Conservation (phyloP, 495 filamentous ascomycete species). For the Penicillium herquei region DNA sequence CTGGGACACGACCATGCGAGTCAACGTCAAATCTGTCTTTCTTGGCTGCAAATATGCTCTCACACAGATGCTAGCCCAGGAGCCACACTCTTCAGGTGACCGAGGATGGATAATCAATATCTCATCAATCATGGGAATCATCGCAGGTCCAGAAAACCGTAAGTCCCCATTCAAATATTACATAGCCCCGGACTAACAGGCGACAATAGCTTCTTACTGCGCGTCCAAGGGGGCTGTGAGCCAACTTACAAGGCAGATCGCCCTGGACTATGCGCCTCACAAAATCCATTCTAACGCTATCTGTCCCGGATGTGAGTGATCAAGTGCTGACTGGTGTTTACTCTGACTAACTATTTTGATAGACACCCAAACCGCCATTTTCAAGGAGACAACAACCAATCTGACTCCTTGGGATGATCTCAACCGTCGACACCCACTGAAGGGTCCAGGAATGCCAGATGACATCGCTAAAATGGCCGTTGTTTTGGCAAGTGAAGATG, state of each 20-base stretch:
- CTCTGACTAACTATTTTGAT: slow-evolving; percentile 3
- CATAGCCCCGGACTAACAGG: not conserved
- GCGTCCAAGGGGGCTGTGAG: slow-evolving; percentile 54
- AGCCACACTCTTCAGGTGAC: slow-evolving; percentile 39
- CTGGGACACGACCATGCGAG: slow-evolving; percentile 44
- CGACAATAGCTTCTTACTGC: slow-evolving; percentile 41
- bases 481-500: slow-evolving; percentile 52
- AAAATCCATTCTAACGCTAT: slow-evolving; percentile 56
- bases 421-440: slow-evolving; percentile 35
- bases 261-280: slow-evolving; percentile 50
- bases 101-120: slow-evolving; percentile 59
- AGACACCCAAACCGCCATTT: slow-evolving; percentile 34
- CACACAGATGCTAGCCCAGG: slow-evolving; percentile 53
- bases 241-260: slow-evolving; percentile 47
- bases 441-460: slow-evolving; percentile 40
- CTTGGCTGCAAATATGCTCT: slow-evolving; percentile 50
- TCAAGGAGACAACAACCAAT: slow-evolving; percentile 23
- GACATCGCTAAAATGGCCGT: slow-evolving; percentile 51
- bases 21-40: slow-evolving; percentile 49
- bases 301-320: slow-evolving; percentile 51
- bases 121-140: slow-evolving; percentile 45
- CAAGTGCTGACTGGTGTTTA: not conserved
- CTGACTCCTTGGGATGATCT: slow-evolving; percentile 24
- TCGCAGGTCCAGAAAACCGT: slow-evolving; percentile 29
- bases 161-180: not conserved